phyloP scores from a whole-genome alignment of 2,329 filamentous ascomycete genomes.

The Aspergillus jensenii region DNA sequence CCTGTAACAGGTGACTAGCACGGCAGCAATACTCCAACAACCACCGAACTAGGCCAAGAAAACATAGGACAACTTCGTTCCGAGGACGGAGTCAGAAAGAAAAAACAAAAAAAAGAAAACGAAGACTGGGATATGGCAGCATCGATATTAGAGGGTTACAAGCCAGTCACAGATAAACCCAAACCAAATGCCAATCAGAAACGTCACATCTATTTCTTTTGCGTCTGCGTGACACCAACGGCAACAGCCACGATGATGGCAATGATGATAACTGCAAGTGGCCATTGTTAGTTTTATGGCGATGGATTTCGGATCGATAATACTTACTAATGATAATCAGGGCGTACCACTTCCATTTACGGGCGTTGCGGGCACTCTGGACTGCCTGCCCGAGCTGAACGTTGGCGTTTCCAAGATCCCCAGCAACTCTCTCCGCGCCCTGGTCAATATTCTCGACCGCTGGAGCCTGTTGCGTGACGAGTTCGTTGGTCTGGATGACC shows the following conservation, averaged over 20 bases:
- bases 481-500: conserved; percentile 83
- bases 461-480: conserved; percentile 83
- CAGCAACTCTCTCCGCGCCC: conserved; percentile 80
- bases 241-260: conserved; percentile 53
- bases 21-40: conserved; percentile 1
- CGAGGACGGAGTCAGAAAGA: conserved; percentile 6
- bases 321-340: conserved; percentile 68
- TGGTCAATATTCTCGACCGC: conserved; percentile 78
- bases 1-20: conserved; percentile 1
- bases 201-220: conserved; percentile 21
- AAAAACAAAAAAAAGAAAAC: background rate
- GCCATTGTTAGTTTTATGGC: background rate
- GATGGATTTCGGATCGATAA: background rate
- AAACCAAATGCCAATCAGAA: background rate
- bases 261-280: conserved; percentile 53
- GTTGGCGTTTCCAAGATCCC: conserved; percentile 83
- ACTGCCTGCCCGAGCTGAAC: conserved; percentile 80
- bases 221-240: conserved; percentile 43
- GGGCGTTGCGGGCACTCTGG: conserved; percentile 72
- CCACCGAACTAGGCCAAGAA: conserved; percentile 3
- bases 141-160: background rate
- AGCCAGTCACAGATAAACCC: background rate
- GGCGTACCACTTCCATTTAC: conserved; percentile 97
- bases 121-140: background rate
- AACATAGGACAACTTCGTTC: conserved; percentile 12